phyloP scores from a whole-genome alignment of 1,139 yeast species.

The Candida frijolesensis region DNA sequence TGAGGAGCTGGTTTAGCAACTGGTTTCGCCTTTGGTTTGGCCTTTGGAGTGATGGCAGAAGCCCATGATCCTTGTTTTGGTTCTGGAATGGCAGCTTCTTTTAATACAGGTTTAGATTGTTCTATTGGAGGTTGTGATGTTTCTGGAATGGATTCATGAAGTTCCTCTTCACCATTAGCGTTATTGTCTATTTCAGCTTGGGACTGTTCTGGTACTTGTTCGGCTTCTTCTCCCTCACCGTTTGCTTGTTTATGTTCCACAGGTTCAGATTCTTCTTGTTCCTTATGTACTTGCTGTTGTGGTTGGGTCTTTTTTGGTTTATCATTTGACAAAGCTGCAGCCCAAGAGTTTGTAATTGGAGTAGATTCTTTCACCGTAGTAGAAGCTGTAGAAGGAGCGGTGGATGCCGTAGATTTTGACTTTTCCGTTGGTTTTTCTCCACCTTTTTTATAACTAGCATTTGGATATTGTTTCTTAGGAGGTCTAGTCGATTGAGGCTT shows the following conservation, averaged over 20 bases:
- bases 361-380: constrained; percentile 17
- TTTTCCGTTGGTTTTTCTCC: constrained; percentile 5
- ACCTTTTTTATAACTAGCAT: constrained; percentile 4
- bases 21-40: constrained; percentile 34
- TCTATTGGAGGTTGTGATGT: constrained; percentile 14
- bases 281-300: constrained; percentile 1
- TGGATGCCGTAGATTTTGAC: constrained; percentile 6
- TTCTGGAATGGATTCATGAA: constrained; percentile 1
- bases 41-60: constrained; percentile 59
- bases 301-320: constrained; percentile 25
- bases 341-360: constrained; percentile 46
- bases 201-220: constrained; percentile 10
- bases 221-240: not conserved
- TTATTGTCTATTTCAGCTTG: constrained; percentile 6
- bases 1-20: constrained; percentile 13
- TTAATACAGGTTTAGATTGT: constrained; percentile 27
- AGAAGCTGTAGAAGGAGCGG: constrained; percentile 6
- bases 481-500: constrained; percentile 12
- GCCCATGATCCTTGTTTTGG: constrained; percentile 55
- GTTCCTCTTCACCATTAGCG: constrained; percentile 3
- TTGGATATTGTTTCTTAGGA: constrained; percentile 11
- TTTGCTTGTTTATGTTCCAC: constrained; percentile 1
- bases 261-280: constrained; percentile 9
- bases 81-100: constrained; percentile 33
- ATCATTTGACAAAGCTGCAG: constrained; percentile 49